phyloP scores from a whole-genome alignment of 805 yeast species.

The Saccharomycopsis amapae region DNA sequence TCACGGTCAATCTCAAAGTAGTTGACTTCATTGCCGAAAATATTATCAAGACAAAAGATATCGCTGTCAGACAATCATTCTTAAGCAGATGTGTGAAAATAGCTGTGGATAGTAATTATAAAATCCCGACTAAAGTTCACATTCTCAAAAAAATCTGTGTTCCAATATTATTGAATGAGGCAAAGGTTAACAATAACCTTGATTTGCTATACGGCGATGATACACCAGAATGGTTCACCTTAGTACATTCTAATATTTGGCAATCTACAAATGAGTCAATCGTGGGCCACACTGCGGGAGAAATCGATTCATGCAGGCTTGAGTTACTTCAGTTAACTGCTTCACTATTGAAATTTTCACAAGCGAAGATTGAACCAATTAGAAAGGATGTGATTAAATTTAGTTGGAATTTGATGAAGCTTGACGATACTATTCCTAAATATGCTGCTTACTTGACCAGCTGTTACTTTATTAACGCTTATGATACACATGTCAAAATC shows the following conservation, averaged over 20 bases:
- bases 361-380: slow-evolving; percentile 50
- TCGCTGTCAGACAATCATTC: slow-evolving; percentile 40
- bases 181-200: slow-evolving; percentile 41
- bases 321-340: slow-evolving; percentile 80
- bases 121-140: slow-evolving; percentile 51
- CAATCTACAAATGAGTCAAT: slow-evolving; percentile 47
- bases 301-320: slow-evolving; percentile 65
- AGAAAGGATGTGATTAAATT: slow-evolving; percentile 84
- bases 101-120: slow-evolving; percentile 37
- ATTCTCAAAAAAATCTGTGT: slow-evolving; percentile 57
- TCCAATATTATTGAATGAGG: slow-evolving; percentile 58
- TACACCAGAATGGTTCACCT: slow-evolving; percentile 48
- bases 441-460: slow-evolving; percentile 91
- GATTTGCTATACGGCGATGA: slow-evolving; percentile 35
- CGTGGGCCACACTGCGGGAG: slow-evolving; percentile 52
- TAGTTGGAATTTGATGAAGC: slow-evolving; percentile 86
- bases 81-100: slow-evolving; percentile 46
- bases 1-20: slow-evolving; percentile 40
- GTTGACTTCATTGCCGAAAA: slow-evolving; percentile 51
- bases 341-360: slow-evolving; percentile 60
- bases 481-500: slow-evolving; percentile 81
- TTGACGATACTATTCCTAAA: slow-evolving; percentile 83
- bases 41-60: slow-evolving; percentile 47
- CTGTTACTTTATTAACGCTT: slow-evolving; percentile 76
- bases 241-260: slow-evolving; percentile 68